Evolutionary conservation across 768 basidiomycete genomes (phyloP).

Genomic region (Tulasnella sp.): DNA sequence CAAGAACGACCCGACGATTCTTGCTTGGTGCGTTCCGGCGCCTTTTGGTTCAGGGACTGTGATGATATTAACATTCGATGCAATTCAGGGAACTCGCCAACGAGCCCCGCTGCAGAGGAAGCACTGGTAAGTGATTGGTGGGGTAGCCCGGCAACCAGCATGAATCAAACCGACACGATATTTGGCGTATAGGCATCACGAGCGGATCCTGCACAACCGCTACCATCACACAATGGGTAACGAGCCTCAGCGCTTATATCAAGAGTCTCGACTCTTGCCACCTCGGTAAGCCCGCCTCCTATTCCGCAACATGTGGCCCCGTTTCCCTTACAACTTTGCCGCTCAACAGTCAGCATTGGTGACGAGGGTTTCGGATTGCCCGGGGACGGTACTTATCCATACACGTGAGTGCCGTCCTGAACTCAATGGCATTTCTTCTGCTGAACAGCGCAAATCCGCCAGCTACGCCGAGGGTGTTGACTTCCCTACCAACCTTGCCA

Average conservation of each 20-base stretch:
- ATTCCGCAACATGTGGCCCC: too few relatives aligned
- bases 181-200: conserved; percentile 32
- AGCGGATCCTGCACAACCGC: conserved; percentile 48
- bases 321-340: neutral
- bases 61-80: neutral
- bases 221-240: conserved; percentile 54
- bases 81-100: conserved; percentile 51
- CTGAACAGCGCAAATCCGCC: neutral
- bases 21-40: conserved; percentile 8
- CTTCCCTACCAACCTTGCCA: conserved; percentile 50
- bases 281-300: conserved; percentile 36
- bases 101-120: conserved; percentile 38
- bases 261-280: conserved; percentile 61
- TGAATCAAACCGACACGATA: neutral
- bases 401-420: conserved; percentile 44
- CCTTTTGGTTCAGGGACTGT: neutral
- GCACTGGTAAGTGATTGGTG: neutral
- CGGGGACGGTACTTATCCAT: conserved; percentile 48
- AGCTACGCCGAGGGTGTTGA: conserved; percentile 49
- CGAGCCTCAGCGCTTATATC: conserved; percentile 56
- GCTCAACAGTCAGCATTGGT: conserved; percentile 45
- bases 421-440: neutral
- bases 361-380: conserved; percentile 62
- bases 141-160: neutral
- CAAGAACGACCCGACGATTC: conserved; percentile 47